Evolutionary conservation across 306 rosid species (phyloP).

Genomic region (Cajanus cajan): DNA sequence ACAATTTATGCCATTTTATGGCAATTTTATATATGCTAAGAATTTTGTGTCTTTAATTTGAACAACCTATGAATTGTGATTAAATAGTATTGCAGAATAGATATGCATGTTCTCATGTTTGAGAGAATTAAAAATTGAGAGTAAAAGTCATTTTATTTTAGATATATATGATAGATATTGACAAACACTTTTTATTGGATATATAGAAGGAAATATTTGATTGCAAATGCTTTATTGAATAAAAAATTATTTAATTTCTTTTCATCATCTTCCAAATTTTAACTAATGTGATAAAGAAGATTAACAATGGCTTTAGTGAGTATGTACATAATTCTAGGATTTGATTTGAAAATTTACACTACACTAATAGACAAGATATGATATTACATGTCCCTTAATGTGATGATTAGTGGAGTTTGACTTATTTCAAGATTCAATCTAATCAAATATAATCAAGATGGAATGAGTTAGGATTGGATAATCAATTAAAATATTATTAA

Average conservation of each 20-base stretch:
- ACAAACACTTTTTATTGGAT: background rate
- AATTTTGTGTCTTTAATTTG: background rate
- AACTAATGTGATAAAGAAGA: no score
- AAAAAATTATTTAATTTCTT: background rate
- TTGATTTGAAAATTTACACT: no score
- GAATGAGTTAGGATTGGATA: no score
- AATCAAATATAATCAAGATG: no score
- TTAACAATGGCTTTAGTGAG: no score
- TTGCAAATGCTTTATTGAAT: background rate
- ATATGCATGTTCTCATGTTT: background rate
- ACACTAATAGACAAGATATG: no score
- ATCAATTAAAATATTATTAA: no score
- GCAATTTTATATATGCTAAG: background rate
- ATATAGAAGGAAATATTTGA: background rate
- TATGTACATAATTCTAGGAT: no score
- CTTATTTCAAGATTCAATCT: no score
- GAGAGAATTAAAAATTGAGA: background rate
- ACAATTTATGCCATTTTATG: slow-evolving; percentile 19
- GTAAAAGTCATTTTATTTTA: background rate
- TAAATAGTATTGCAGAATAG: background rate
- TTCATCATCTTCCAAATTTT: no score
- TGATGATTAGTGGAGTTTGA: no score
- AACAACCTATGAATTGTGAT: background rate
- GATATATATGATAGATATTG: background rate
- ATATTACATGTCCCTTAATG: no score